Base-by-base conservation (phyloP, 2,329 filamentous ascomycete genomes). In the Rhexocercosporidium sp. region DNA sequence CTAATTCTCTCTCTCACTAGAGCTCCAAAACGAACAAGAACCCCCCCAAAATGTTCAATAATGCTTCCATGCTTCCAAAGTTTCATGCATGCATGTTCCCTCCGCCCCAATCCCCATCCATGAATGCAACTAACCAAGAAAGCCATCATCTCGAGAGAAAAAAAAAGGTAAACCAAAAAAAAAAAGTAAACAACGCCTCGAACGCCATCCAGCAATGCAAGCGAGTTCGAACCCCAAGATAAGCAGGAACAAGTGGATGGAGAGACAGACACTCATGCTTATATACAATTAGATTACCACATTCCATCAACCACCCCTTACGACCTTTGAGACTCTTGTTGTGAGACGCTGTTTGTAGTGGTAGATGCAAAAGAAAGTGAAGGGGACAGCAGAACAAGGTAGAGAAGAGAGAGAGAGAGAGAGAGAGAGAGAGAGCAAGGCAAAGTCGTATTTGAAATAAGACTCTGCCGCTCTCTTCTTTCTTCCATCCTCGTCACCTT, bases 271-370 rank as follows among this genome's bases (percentile, higher is more conserved):
- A n/a, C 49, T 18, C 18, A 53, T 53, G 49, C 49, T 53, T 53
- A 53, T 53, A 31, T 53, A 53, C 49, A 53, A 29, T 53, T 53
- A 53, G 16, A 53, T 53, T 53, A 53, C 49, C 49, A 53, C 49
- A 16, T 39, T 18, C 11, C 22, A 57, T 3, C 11, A n/a, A n/a
- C n/a, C n/a, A n/a, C n/a, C n/a, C n/a, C n/a, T n/a, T n/a, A n/a
- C n/a, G n/a, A n/a, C 11, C 8, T 37, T 2, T n/a, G 29, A 11
- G 29, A n/a, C 7, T 51, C 47, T 51, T 18, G n/a, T n/a, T n/a
- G n/a, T n/a, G 3, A 47, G 44, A 47, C 20, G 12, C 20, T 3
- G 12, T 22, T 47, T 47, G 7, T 3, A 47, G n/a, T 8, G 22
- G 44, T n/a, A 47, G 41, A 47, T 22, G 18, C 44, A 47, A 44